Evolutionary conservation across 139 green algal species (phyloP).

Genomic region (Ettlia oleoabundans): DNA sequence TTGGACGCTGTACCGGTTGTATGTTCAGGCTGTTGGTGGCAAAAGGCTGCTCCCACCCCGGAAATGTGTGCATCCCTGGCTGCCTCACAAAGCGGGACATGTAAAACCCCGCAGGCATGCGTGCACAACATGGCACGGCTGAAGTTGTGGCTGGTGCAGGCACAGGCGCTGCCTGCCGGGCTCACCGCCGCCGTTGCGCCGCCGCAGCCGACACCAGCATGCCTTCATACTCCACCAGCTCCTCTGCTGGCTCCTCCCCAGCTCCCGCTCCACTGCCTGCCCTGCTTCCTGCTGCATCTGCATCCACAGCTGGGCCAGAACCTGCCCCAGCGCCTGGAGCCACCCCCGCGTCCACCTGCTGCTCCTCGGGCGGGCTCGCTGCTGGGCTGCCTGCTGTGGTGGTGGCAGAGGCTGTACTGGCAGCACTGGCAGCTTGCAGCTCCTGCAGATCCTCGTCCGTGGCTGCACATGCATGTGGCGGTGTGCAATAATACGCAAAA

Average conservation of each 20-base stretch:
- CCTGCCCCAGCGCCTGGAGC: background rate
- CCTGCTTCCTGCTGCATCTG: background rate
- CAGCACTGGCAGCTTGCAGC: background rate
- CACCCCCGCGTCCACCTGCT: background rate
- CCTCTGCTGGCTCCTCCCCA: conserved; percentile 31
- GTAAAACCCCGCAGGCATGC: too few relatives aligned
- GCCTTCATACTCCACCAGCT: conserved; percentile 83
- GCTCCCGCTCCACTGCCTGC: background rate
- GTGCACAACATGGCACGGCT: too few relatives aligned
- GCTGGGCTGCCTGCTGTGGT: background rate
- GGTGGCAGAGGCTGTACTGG: background rate
- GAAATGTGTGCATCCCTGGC: too few relatives aligned
- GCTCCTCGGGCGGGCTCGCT: too few relatives aligned
- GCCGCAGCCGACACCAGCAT: conserved; percentile 85
- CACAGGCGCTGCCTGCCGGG: too few relatives aligned
- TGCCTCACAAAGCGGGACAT: too few relatives aligned
- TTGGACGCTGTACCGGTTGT: background rate
- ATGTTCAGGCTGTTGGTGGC: too few relatives aligned
- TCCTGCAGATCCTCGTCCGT: conserved; percentile 13
- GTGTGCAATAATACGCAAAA: too few relatives aligned
- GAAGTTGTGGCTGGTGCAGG: too few relatives aligned
- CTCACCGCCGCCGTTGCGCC: conserved; percentile 60
- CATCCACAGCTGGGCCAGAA: background rate
- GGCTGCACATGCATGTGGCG: too few relatives aligned
- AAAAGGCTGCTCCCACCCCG: too few relatives aligned